Evolutionary conservation across 768 basidiomycete genomes (phyloP).

Genomic region (Tylopilus vinaceipallidus): DNA sequence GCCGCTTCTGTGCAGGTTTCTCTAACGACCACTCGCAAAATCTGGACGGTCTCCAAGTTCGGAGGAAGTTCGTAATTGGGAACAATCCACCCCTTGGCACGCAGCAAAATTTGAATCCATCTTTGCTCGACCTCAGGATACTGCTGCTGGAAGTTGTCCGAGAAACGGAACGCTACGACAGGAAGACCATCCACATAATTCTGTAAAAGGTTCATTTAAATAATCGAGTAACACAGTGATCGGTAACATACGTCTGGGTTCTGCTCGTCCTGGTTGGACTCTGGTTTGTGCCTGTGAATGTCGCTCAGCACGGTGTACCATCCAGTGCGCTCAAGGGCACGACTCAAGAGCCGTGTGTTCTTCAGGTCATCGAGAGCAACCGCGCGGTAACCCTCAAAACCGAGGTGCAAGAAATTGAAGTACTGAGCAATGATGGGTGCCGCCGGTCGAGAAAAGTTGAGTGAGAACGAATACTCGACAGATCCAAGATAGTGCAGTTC

Average conservation of each 20-base stretch:
- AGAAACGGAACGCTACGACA: slow-evolving; percentile 55
- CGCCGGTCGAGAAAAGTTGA: slow-evolving; percentile 61
- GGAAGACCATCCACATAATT: slow-evolving; percentile 50
- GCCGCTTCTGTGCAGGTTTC: slow-evolving; percentile 54
- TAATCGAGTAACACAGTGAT: too few relatives aligned
- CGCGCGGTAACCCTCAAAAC: slow-evolving; percentile 50
- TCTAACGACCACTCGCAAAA: slow-evolving; percentile 60
- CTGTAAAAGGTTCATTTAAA: slow-evolving; percentile 15
- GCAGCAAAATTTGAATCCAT: slow-evolving; percentile 52
- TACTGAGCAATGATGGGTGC: slow-evolving; percentile 61
- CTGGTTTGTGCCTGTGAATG: slow-evolving; percentile 44
- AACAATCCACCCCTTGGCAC: slow-evolving; percentile 55
- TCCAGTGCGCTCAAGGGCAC: slow-evolving; percentile 57
- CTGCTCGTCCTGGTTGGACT: slow-evolving; percentile 42
- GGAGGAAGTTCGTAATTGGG: slow-evolving; percentile 63
- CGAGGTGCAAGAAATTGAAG: slow-evolving; percentile 63
- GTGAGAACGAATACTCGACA: slow-evolving; percentile 74
- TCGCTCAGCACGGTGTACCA: slow-evolving; percentile 53
- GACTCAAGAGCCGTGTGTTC: slow-evolving; percentile 62
- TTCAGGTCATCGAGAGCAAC: slow-evolving; percentile 48
- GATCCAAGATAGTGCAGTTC: slow-evolving; percentile 51
- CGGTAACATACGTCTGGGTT: slow-evolving; percentile 56
- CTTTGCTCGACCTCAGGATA: slow-evolving; percentile 57
- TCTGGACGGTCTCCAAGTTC: slow-evolving; percentile 47
- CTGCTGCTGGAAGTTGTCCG: slow-evolving; percentile 48